Base-by-base conservation (phyloP, 1,284 basidiomycete genomes). In the Pterulicium gracile region DNA sequence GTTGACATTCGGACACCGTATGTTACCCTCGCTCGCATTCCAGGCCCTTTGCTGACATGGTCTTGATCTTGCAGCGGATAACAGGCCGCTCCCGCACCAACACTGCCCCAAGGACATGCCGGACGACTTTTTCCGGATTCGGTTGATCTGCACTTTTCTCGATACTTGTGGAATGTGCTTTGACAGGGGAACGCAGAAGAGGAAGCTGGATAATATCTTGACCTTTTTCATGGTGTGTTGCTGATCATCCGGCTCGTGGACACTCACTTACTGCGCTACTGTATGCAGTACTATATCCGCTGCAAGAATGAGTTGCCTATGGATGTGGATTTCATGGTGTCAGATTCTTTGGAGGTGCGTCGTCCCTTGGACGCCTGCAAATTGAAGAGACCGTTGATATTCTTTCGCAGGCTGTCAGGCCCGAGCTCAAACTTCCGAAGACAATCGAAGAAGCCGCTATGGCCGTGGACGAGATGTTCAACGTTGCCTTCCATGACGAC, bases 151-250 rank as follows among this genome's bases (percentile, higher is more conserved):
- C 58, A 86, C 88, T 4, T 69, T 98, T 40, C 72, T 99, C 18
- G 94, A 98, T 60, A 92, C 93, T 0, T 96, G 93, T 61, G 96
- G 94, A n/a, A 88, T 91, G 72, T 98, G 94, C 65, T 98, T 98
- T 62, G 93, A 96, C 61, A 80, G 86, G 40, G 94, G 94, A 2
- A 81, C 85, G 3, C 83, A 92, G 57, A 87, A 82, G 63, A 87
- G 86, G 66, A 96, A 93, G 60, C 68, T 98, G 10, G 94, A 98
- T 62, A 88, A 85, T 54, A 96, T 95, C 61, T 65, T 98, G 51
- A 74, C 79, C 7, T 94, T 97, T 64, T 93, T 98, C 63, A 92
- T 97, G 73, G 90, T 93, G 56, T 56, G 64, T 54, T 18, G 42
- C 15, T 39, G 34, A 43, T 22, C 3, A 32, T 39, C 18, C 27